Evolutionary conservation across 2,329 filamentous ascomycete species (phyloP), one percentile per base, ranked within the genome.

Genomic region (Calonectria pauciramosa): DNA sequence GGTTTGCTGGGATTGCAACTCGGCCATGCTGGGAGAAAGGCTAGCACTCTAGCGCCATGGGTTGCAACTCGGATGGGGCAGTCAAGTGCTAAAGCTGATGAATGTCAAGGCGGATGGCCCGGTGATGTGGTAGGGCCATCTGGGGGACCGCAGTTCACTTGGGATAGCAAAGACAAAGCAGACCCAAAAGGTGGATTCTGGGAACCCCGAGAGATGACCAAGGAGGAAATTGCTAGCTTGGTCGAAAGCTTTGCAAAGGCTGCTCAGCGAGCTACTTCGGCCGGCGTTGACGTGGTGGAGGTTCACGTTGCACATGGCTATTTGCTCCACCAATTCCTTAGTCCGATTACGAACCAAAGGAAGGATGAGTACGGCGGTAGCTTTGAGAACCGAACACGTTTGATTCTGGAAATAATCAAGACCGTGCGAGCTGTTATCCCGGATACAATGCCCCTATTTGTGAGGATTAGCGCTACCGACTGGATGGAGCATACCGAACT

Each of bases 261-360:
- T 0, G 87, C 88, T 0, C 86, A 87, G 75, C 85, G 91, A n/a
- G 89, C 94, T 0, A 82, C 95, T 1, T 85, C 89, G 66, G 92
- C 91, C 0, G 94, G 94, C 0, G 91, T 94, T 76, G 93, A 94
- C 80, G 90, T 90, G 11, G 87, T 94, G 18, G 93, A 92, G 84
- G 91, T 97, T 66, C 95, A 96, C 85, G 92, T 88, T 95, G 95
- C 94, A 0, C 94, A 96, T 81, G 94, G 94, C 1, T 96, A 96
- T 82, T 88, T 97, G 0, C 85, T 96, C 0, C 91, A 93, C 81
- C 85, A 87, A 3, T 96, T 96, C 86, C 73, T 96, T 16, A 93
- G 91, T 1, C 94, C 94, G 0, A 89, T 90, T 1, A 88, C 88
- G 51, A 96, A 97, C 84, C 86, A 90, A 44, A 89, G 95, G 13